Conservation (phyloP, 257 asterid genomes). For the Nemophila menziesii region DNA sequence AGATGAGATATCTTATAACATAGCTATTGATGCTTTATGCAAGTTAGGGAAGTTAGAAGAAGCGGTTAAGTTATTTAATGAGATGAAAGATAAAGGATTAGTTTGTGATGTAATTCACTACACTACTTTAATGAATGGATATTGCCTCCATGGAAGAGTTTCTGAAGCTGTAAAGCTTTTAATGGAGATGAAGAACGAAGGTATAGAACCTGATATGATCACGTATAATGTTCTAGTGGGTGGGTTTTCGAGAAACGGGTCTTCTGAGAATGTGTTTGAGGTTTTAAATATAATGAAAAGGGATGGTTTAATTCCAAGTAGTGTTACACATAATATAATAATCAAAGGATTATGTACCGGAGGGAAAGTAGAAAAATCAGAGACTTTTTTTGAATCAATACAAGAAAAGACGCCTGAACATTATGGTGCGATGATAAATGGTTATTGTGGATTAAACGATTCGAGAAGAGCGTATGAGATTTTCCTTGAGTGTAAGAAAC, state of each 20-base stretch:
- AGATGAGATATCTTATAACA: conserved; percentile 51
- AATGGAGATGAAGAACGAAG: conserved; percentile 41
- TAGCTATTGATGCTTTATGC: conserved; percentile 55
- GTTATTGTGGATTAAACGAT: conserved; percentile 52
- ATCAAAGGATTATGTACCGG: conserved; percentile 61
- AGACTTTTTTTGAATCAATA: conserved; percentile 33
- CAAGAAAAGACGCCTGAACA: conserved; percentile 38
- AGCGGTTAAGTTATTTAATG: conserved; percentile 45
- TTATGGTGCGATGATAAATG: conserved; percentile 56
- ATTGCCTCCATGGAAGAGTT: conserved; percentile 39
- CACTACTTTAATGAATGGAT: conserved; percentile 70
- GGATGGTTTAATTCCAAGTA: conserved; percentile 42
- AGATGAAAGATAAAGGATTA: conserved; percentile 55
- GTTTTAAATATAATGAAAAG: conserved; percentile 44
- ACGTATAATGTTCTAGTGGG: conserved; percentile 49
- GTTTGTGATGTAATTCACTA: conserved; percentile 51
- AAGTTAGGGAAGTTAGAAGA: conserved; percentile 48
- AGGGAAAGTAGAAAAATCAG: conserved; percentile 50
- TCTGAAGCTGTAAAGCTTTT: conserved; percentile 37
- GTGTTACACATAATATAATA: conserved; percentile 47
- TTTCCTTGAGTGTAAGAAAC: conserved; percentile 22
- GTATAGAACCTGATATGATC: conserved; percentile 52
- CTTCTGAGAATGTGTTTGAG: conserved; percentile 17
- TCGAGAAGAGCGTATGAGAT: conserved; percentile 33
- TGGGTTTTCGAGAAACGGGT: conserved; percentile 53